A percentile compares a stretch with the other conserved stretches of the same genome.
Evolutionary conservation across 1,139 yeast genomes (phyloP).

Genomic region (Suhomyces chickasaworum): DNA sequence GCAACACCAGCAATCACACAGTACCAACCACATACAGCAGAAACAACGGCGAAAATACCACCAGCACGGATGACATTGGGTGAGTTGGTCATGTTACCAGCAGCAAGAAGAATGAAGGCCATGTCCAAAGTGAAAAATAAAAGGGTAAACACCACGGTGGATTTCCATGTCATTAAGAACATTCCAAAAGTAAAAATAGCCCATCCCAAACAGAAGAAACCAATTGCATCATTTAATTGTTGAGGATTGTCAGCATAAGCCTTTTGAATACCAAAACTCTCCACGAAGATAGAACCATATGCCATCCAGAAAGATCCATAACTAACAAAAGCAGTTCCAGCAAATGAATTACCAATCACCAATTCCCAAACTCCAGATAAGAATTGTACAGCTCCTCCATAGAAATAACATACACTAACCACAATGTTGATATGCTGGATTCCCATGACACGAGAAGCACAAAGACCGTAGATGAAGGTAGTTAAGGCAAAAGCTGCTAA

Average conservation of each 20-base stretch:
- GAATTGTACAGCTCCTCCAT: conserved; percentile 51
- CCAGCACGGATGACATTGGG: conserved; percentile 38
- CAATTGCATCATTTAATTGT: conserved; percentile 39
- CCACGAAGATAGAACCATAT: conserved; percentile 37
- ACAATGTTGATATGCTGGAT: conserved; percentile 50
- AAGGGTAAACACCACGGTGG: conserved; percentile 42
- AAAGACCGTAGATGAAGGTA: conserved; percentile 75
- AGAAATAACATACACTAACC: conserved; percentile 48
- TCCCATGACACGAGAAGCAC: conserved; percentile 53
- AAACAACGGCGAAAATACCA: conserved; percentile 44
- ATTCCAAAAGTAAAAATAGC: conserved; percentile 45
- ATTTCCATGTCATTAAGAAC: conserved; percentile 42
- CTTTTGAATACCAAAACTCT: conserved; percentile 34
- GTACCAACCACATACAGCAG: conserved; percentile 47
- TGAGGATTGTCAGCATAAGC: conserved; percentile 29
- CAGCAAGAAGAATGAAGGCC: conserved; percentile 26
- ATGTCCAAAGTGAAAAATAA: conserved; percentile 7
- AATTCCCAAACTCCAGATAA: conserved; percentile 58
- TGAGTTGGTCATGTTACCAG: conserved; percentile 40
- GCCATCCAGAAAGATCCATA: conserved; percentile 44
- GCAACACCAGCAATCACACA: conserved; percentile 41
- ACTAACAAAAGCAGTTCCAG: conserved; percentile 38
- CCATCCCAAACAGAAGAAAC: conserved; percentile 49
- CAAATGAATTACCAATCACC: conserved; percentile 36
- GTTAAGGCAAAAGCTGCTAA: conserved; percentile 81